Conservation (phyloP, 2,329 filamentous ascomycete genomes). For the Alternaria gansuensis region DNA sequence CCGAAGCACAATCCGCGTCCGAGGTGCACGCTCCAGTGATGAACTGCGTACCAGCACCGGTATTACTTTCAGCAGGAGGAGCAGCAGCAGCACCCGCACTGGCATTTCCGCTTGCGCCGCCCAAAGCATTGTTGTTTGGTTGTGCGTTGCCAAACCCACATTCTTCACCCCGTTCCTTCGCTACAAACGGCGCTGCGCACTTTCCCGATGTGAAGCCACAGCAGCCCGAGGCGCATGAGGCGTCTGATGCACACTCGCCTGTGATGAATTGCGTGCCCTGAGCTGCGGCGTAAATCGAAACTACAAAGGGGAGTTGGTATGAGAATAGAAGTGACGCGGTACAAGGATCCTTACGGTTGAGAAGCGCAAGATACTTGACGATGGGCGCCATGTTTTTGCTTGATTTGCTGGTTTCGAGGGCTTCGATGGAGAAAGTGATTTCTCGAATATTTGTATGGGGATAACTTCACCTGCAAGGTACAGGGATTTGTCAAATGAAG, state of each 20-base stretch:
- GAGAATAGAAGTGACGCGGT: not conserved
- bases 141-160: slow-evolving; percentile 51
- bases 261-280: slow-evolving; percentile 47
- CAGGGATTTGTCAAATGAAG: slow-evolving; percentile 6
- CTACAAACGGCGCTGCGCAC: slow-evolving; percentile 46
- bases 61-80: slow-evolving; percentile 1
- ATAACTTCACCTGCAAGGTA: slow-evolving; percentile 35
- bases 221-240: slow-evolving; percentile 38
- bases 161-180: slow-evolving; percentile 48
- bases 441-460: not conserved
- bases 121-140: slow-evolving; percentile 46
- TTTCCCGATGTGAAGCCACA: slow-evolving; percentile 47
- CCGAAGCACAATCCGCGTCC: slow-evolving; percentile 52
- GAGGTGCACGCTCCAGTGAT: slow-evolving; percentile 52
- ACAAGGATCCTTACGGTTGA: slow-evolving; percentile 31
- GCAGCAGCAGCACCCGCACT: slow-evolving; percentile 9
- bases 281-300: slow-evolving; percentile 38
- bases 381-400: slow-evolving; percentile 37
- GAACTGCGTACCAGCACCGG: slow-evolving; percentile 47
- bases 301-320: slow-evolving; percentile 22
- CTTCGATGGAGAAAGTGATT: not conserved
- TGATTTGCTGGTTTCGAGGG: not conserved
- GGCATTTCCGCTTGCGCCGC: slow-evolving; percentile 21
- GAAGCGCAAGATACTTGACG: slow-evolving; percentile 37
- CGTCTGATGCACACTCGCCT: slow-evolving; percentile 38